Evolutionary conservation across 208 protist genomes (phyloP).

Genomic region (Phytomonas francai): DNA sequence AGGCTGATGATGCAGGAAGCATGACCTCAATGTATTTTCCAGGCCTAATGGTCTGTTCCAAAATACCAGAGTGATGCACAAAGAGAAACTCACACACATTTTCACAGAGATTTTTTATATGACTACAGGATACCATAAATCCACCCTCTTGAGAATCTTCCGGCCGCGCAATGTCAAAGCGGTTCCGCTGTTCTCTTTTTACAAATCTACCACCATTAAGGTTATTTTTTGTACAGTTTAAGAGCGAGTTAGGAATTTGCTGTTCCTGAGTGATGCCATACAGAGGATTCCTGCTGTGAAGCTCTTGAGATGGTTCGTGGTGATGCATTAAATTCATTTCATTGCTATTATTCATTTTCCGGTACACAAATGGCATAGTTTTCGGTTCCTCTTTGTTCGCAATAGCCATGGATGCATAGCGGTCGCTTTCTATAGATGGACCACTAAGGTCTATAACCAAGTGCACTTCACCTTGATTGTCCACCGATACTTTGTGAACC

Average conservation of each 20-base stretch:
- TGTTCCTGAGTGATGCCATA: background rate
- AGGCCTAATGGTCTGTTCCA: slow-evolving; percentile 26
- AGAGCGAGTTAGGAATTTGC: background rate
- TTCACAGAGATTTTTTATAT: slow-evolving; percentile 32
- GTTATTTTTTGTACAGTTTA: background rate
- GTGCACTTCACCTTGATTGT: slow-evolving; percentile 59
- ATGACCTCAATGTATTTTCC: slow-evolving; percentile 65
- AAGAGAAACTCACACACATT: slow-evolving; percentile 53
- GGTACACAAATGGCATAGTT: slow-evolving; percentile 7
- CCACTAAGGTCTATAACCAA: slow-evolving; percentile 45
- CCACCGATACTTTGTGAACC: slow-evolving; percentile 51
- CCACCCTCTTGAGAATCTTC: background rate
- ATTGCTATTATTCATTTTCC: background rate
- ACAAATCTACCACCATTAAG: background rate
- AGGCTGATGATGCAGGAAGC: slow-evolving; percentile 11
- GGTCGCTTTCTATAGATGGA: slow-evolving; percentile 54
- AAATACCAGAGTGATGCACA: slow-evolving; percentile 14
- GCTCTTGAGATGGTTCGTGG: background rate
- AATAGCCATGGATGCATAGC: slow-evolving; percentile 65
- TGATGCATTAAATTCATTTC: background rate
- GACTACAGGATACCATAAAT: slow-evolving; percentile 24
- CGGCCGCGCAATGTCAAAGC: background rate
- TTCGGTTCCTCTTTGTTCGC: slow-evolving; percentile 59
- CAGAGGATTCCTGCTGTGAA: slow-evolving; percentile 1
- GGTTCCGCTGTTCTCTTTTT: background rate